Evolutionary conservation across 2,329 filamentous ascomycete genomes (phyloP).

Genomic region (Fusarium sp.): DNA sequence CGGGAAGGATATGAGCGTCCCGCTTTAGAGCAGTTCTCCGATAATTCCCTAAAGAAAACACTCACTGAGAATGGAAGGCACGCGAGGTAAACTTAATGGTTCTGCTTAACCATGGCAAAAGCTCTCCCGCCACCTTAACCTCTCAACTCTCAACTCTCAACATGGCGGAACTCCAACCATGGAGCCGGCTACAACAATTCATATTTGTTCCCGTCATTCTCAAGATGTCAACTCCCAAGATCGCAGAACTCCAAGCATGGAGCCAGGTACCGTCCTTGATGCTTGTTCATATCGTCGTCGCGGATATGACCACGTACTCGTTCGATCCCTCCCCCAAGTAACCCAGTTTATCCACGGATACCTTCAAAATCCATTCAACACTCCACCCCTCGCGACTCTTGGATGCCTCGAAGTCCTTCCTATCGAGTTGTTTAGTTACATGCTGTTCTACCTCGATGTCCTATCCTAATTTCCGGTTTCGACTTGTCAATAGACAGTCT

Average conservation of each 20-base stretch:
- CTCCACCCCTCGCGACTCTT: neutral
- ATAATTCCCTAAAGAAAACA: no score
- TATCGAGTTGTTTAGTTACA: neutral
- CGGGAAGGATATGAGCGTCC: no score
- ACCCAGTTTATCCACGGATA: neutral
- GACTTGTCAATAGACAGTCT: neutral
- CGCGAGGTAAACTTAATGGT: no score
- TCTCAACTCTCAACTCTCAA: no score
- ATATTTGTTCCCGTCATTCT: no score
- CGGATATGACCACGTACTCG: neutral
- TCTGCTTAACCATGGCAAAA: no score
- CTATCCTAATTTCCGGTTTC: neutral
- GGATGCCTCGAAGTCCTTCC: neutral
- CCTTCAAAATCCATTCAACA: neutral
- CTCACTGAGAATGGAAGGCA: no score
- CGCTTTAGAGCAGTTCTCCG: no score
- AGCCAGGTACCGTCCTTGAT: neutral
- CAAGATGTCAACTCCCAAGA: no score
- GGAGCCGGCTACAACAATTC: no score
- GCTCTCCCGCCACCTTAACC: no score
- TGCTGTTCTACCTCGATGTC: neutral
- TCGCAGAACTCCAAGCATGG: neutral
- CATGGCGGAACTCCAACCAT: no score
- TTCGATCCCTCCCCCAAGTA: neutral
- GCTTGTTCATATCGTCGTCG: neutral